phyloP scores from a whole-genome alignment of 306 rosid genomes.

The Fragaria ananassa region DNA sequence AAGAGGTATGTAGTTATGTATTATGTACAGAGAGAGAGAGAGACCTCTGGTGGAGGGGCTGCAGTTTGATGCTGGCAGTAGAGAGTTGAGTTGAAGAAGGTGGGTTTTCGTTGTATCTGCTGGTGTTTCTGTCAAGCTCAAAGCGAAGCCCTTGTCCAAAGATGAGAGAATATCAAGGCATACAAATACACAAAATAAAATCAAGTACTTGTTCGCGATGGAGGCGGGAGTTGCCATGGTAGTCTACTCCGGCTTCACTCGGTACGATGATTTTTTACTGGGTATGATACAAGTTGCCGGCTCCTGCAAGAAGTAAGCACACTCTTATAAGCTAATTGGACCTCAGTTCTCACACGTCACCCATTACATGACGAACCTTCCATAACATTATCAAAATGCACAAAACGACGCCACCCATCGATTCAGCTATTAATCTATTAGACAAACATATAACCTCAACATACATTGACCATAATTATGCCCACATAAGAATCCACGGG shows the following conservation, averaged over 20 bases:
- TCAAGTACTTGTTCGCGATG: not conserved
- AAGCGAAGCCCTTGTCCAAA: constrained; percentile 12
- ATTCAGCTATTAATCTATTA: not conserved
- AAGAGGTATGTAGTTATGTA: not conserved
- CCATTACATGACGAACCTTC: constrained; percentile 10
- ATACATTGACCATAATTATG: too few species aligned
- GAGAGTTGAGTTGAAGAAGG: constrained; percentile 27
- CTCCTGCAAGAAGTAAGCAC: not conserved
- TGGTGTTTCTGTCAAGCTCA: not conserved
- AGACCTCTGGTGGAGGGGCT: constrained; percentile 38
- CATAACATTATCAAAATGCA: not conserved
- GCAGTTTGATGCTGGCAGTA: constrained; percentile 56
- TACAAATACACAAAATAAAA: not conserved
- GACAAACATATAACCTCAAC: not conserved
- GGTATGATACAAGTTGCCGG: not conserved
- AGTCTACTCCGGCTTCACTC: not conserved
- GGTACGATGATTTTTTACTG: not conserved
- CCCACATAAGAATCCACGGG: too few species aligned
- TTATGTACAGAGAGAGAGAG: not conserved
- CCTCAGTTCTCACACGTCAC: constrained; percentile 16
- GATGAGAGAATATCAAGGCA: not conserved
- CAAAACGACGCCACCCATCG: not conserved
- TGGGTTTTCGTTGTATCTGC: constrained; percentile 1
- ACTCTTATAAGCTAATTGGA: not conserved
- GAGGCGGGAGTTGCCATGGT: constrained; percentile 17